Evolutionary conservation across 2,329 filamentous ascomycete species (phyloP), one percentile per base, ranked within the genome.

Genomic region (Leptographium radiaticola): DNA sequence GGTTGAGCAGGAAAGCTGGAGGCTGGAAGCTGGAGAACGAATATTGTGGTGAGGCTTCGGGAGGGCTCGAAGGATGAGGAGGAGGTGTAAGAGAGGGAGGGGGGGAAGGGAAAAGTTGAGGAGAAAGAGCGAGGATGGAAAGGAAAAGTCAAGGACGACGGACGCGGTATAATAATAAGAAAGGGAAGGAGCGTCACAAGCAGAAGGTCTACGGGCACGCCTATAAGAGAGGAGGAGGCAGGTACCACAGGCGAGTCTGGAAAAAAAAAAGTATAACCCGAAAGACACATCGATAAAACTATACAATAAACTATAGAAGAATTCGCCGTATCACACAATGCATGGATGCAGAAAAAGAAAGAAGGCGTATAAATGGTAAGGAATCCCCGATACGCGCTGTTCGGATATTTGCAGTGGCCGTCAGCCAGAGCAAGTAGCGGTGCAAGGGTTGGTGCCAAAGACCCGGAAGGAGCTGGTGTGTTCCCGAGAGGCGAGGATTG

Each of bases 261-360:
- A 48, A 51, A 44, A 46, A 55, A 33, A 25, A 1, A 4, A 12
- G 33, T 38, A 49, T 50, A 33, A 40, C 40, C 31, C 15, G 30
- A 33, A 33, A 39, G 39, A 45, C n/a, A 50, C 48, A 52, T 42
- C 39, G 38, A 57, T 53, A 55, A 51, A 56, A 49, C 48, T 18
- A 38, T 40, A 30, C 16, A 53, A 55, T 49, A 30, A n/a, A 47
- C 25, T 25, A 25, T 25, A 25, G 25, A 25, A 25, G 25, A 25
- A 25, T 38, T n/a, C n/a, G 49, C 13, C 15, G 20, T 40, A 36
- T 48, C 12, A 16, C n/a, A 34, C 25, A 25, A 46, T 11, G 33
- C 39, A 30, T 18, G 34, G 15, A 12, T 20, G 18, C 16, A 18
- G 30, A 43, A 33, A 50, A 20, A 50, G 36, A 20, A 25, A 9